Conservation (phyloP, 176 grass and related monocot genomes). For the Oryza officinalis region DNA sequence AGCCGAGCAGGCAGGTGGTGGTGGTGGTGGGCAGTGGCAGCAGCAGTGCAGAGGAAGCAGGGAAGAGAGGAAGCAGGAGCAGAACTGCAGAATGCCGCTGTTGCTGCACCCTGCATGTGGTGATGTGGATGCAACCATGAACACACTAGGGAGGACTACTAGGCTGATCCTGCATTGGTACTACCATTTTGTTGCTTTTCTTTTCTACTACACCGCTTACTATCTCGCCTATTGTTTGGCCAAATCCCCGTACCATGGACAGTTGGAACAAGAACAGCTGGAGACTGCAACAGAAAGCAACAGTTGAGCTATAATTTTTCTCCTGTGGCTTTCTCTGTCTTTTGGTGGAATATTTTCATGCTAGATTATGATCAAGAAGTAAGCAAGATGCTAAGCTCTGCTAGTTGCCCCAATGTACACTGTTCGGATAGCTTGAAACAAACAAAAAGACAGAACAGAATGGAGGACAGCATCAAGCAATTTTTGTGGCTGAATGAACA, state of each 20-base stretch:
- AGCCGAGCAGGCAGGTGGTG: conserved; percentile 3
- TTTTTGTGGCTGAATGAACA: conserved; percentile 39
- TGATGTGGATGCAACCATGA: conserved; percentile 27
- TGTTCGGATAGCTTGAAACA: conserved; percentile 38
- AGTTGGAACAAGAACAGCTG: conserved; percentile 56
- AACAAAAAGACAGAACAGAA: conserved; percentile 40
- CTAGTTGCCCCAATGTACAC: conserved; percentile 25
- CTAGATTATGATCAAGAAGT: conserved; percentile 20
- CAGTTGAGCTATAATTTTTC: conserved; percentile 28
- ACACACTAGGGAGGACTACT: background rate
- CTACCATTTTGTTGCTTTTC: conserved; percentile 24
- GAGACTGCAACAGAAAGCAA: conserved; percentile 48
- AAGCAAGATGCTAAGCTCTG: conserved; percentile 16
- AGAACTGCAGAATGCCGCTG: background rate
- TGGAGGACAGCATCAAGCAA: background rate
- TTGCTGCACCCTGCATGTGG: conserved; percentile 17
- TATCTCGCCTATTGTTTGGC: conserved; percentile 17
- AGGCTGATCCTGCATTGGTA: conserved; percentile 16
- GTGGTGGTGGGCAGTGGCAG: background rate
- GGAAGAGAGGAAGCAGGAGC: background rate
- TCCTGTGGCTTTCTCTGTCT: too few relatives aligned
- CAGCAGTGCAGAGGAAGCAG: background rate
- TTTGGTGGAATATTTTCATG: background rate
- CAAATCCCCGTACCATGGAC: conserved; percentile 15
- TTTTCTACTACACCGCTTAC: conserved; percentile 16